phyloP scores from a whole-genome alignment of 768 basidiomycete species.

The Hirschioporus abietinus region DNA sequence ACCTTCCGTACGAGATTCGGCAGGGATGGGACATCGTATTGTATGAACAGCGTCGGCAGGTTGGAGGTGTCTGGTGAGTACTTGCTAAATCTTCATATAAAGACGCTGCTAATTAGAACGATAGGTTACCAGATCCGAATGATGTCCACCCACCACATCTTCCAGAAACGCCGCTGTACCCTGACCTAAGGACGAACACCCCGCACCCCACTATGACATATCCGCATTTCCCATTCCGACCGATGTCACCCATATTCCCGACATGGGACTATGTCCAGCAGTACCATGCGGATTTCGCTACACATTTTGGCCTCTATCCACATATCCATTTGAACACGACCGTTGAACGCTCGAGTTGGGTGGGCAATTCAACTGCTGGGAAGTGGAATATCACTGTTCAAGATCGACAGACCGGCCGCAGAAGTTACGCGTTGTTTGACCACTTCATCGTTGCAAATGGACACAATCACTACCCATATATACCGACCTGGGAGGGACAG shows the following conservation, averaged over 20 bases:
- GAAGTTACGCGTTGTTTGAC: constrained; percentile 32
- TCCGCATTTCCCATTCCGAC: constrained; percentile 48
- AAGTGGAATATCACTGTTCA: constrained; percentile 40
- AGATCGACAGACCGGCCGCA: constrained; percentile 15
- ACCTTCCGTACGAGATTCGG: constrained; percentile 36
- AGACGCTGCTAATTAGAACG: background rate
- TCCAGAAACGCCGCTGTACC: constrained; percentile 52
- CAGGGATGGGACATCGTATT: constrained; percentile 42
- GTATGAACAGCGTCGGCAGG: constrained; percentile 45
- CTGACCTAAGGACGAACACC: constrained; percentile 47
- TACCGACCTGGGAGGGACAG: constrained; percentile 41
- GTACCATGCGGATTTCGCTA: constrained; percentile 43
- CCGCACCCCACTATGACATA: constrained; percentile 55
- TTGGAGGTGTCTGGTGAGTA: constrained; percentile 54
- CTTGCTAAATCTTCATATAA: background rate
- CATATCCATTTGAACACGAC: constrained; percentile 39
- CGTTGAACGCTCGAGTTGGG: constrained; percentile 40
- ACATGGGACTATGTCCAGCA: constrained; percentile 37
- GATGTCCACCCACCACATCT: constrained; percentile 36
- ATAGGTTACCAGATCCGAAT: constrained; percentile 30
- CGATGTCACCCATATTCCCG: constrained; percentile 46
- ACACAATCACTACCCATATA: constrained; percentile 47
- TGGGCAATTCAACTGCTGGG: constrained; percentile 31
- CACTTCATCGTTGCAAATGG: constrained; percentile 55
- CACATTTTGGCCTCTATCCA: constrained; percentile 31